Evolutionary conservation across 2,329 filamentous ascomycete genomes (phyloP), one percentile per base, ranked within the genome.

Genomic region (Cladophialophora bantiana): DNA sequence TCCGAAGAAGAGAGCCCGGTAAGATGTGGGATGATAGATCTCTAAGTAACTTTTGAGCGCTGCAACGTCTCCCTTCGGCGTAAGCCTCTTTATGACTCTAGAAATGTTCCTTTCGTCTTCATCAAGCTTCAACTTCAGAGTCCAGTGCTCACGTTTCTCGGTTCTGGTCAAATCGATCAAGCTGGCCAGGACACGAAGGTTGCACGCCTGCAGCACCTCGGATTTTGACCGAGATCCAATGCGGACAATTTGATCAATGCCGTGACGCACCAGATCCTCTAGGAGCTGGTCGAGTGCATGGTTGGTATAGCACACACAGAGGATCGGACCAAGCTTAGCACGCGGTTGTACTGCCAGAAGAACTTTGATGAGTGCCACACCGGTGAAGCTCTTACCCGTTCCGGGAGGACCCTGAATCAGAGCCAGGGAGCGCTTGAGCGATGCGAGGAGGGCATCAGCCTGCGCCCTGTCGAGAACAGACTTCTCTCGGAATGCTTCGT

Each of bases 221-320:
- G 86, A 88, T 65, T 87, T 86, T 1, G 83, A 87, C 15, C 82
- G 82, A 0, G 81, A 83, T 0, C 89, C 89, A 4, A 92, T 85
- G 0, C 89, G 86, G 32, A 91, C 82, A 32, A 91, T 81, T 5
- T 85, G 78, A 0, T 75, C 70, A 3, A 76, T 73, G 7, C 73
- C 53, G 26, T 72, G 70, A n/a, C 76, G 64, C 53, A 87, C 62
- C 0, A 91, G 74, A 66, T 89, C 84, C 69, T 90, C 85, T 0
- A 92, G 79, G 0, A 91, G 80, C 70, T 87, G 83, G 52, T 87
- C 85, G 0, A 86, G 75, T 0, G 84, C 84, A 72, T 86, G 83
- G 65, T 86, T 86, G 1, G 83, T 85, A 66, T 83, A 84, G 67
- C 79, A 83, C 0, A 83, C 79, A 59, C 77, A 79, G 4, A 86